Evolutionary conservation across 2,329 filamentous ascomycete genomes (phyloP), one percentile per base, ranked within the genome.

Genomic region (Aspergillus brunneoviolaceus): DNA sequence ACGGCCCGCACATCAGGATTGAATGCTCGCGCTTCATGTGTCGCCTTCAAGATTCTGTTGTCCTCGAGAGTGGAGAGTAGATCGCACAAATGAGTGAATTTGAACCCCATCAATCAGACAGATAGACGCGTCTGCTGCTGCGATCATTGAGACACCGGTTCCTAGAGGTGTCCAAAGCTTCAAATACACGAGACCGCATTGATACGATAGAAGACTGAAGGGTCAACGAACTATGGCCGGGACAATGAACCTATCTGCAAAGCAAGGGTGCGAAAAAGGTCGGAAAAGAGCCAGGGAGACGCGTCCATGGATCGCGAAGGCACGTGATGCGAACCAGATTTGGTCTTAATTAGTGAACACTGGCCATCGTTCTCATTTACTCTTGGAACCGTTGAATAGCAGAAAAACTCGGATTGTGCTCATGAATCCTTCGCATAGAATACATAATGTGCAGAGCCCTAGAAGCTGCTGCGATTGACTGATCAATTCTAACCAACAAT

Each of bases 41-140:
- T 62, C 7, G 70, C 71, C 60, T 76, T 78, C 25, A 73, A 45
- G 35, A 67, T 67, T 71, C 72, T 68, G 60, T 83, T 78, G 10
- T 75, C 72, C 66, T 92, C 86, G 16, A 92, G 80, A 25, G 82
- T 77, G 62, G 92, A 86, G 49, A 96, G 81, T 4, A 96, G 80
- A 62, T 90, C 85, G 78, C 90, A 94, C 50, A 96, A 78, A 61
- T 84, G 80, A n/a, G 81, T 77, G 74, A 95, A 96, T 51, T 78
- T 76, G 70, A 81, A 80, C 12, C 76, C 74, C 78, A 80, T 80
- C 55, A 56, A 59, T 59, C 9, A 29, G 33, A 42, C 1, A 14
- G 21, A 3, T 9, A 12, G n/a, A 45, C 21, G 27, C 27, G 29
- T 10, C 14, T 33, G 12, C 27, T 10, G 23, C 42, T 23, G 19